Conservation (phyloP, 78 protist species). For the Cavenderia fasciculata region DNA sequence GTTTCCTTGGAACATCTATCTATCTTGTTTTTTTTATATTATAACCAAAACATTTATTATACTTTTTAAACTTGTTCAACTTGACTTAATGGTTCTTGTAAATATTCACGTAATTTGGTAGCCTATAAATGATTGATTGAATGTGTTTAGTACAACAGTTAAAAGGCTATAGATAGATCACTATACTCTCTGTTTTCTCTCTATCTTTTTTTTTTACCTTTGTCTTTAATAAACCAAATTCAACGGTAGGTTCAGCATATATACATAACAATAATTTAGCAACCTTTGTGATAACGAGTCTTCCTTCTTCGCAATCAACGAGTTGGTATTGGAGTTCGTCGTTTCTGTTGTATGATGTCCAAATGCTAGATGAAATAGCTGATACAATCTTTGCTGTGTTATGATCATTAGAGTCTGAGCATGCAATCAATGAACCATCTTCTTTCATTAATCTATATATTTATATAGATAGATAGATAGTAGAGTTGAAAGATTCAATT, state of each 20-base stretch:
- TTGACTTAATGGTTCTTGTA: constrained; percentile 59
- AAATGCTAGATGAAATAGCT: constrained; percentile 61
- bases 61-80: constrained; percentile 48
- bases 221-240: constrained; percentile 64
- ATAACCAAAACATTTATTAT: too few relatives aligned
- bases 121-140: constrained; percentile 1
- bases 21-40: too few relatives aligned
- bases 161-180: neutral
- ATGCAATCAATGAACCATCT: constrained; percentile 74
- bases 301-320: constrained; percentile 69
- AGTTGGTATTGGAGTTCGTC: constrained; percentile 54
- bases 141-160: neutral
- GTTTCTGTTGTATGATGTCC: constrained; percentile 37
- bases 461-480: too few relatives aligned
- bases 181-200: neutral
- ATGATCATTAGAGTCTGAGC: constrained; percentile 51
- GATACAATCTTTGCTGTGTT: constrained; percentile 61
- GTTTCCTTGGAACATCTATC: too few relatives aligned
- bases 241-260: constrained; percentile 41
- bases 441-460: constrained; percentile 70
- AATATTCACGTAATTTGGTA: constrained; percentile 57
- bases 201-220: constrained; percentile 11
- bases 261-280: constrained; percentile 55
- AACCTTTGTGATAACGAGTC: constrained; percentile 56
- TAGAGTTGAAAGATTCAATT: too few relatives aligned